A percentile compares a stretch with the other conserved stretches of the same genome.
Evolutionary conservation across 2,329 filamentous ascomycete genomes (phyloP).

Genomic region (Fusarium xyrophilum): DNA sequence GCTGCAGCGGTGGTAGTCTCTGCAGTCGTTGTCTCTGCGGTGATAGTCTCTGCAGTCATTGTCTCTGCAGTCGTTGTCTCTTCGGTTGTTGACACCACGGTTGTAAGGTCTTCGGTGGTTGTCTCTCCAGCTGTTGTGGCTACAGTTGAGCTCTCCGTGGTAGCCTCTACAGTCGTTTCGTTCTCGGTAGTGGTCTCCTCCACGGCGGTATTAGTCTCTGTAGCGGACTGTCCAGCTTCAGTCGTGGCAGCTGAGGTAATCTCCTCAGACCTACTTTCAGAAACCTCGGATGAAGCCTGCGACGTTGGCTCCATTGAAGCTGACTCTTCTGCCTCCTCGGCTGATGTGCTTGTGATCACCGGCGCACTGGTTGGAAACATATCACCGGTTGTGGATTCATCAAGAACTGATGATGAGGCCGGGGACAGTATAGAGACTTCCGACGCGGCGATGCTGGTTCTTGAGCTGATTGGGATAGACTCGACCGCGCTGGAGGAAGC

Average conservation of each 20-base stretch:
- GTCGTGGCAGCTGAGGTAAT: neutral
- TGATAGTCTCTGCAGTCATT: too few relatives aligned
- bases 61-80: too few relatives aligned
- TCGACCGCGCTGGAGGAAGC: neutral
- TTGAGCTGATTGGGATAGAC: neutral
- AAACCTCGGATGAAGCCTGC: neutral
- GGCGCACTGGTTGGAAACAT: neutral
- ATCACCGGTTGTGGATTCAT: neutral
- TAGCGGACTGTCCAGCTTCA: neutral
- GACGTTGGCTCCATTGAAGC: neutral
- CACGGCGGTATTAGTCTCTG: neutral
- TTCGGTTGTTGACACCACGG: fast-evolving
- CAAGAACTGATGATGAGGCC: neutral
- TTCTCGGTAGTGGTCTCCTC: neutral
- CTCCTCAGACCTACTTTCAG: neutral
- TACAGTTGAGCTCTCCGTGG: neutral
- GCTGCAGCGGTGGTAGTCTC: too few relatives aligned
- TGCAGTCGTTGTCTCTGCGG: too few relatives aligned
- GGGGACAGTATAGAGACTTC: neutral
- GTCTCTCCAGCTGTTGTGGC: neutral
- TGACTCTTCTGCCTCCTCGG: neutral
- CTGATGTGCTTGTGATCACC: neutral
- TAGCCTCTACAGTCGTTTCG: neutral
- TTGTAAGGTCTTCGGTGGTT: neutral
- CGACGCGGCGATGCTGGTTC: neutral